phyloP scores from a whole-genome alignment of 2,329 filamentous ascomycete species.

The Trichophyton verrucosum region DNA sequence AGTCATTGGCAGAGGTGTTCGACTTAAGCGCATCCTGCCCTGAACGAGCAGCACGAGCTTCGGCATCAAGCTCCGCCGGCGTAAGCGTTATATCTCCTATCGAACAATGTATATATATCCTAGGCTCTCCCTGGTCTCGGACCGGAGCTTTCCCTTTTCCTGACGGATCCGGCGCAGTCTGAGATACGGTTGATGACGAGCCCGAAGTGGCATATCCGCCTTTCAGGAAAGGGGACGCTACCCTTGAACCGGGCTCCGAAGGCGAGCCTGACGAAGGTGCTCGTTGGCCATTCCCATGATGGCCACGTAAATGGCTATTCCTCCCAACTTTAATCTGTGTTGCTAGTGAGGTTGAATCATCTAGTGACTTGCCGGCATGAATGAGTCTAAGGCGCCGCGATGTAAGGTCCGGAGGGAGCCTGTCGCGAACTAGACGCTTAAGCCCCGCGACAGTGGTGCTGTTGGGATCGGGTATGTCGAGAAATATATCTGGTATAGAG shows the following conservation, averaged over 20 bases:
- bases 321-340: conserved; percentile 52
- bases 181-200: neutral
- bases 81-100: conserved; percentile 65
- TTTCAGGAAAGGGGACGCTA: neutral
- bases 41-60: conserved; percentile 37
- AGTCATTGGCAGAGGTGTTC: neutral
- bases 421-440: conserved; percentile 66
- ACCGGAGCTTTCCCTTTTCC: conserved; percentile 55
- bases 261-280: neutral
- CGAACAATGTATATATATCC: conserved; percentile 86
- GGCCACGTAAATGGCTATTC: neutral
- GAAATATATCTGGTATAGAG: conserved; percentile 66
- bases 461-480: conserved; percentile 58
- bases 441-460: conserved; percentile 63
- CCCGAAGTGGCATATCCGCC: neutral
- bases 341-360: conserved; percentile 57
- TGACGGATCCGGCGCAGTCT: neutral
- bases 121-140: conserved; percentile 15
- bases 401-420: conserved; percentile 51
- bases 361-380: conserved; percentile 73
- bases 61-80: conserved; percentile 53
- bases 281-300: neutral
- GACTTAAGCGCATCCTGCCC: conserved; percentile 13
- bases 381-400: conserved; percentile 73
- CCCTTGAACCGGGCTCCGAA: neutral